Conservation (phyloP, 108 stramenopile genomes). For the Nitzschia sp. region DNA sequence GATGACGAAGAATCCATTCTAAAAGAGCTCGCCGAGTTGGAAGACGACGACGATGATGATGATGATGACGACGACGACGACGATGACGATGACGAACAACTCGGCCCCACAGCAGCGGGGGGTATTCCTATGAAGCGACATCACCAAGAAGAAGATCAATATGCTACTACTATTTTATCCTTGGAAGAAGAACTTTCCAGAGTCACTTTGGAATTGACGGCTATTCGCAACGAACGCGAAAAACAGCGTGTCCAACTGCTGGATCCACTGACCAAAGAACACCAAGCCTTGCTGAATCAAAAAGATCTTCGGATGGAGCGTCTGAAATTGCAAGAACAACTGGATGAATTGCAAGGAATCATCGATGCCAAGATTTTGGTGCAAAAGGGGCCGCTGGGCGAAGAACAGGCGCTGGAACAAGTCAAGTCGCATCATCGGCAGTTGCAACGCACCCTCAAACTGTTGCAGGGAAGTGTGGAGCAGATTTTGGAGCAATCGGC, state of each 20-base stretch:
- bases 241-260: constrained; percentile 11
- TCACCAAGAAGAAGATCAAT: neutral
- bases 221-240: constrained; percentile 11
- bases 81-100: constrained; percentile 2
- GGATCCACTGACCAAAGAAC: neutral
- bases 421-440: constrained; percentile 5
- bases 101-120: neutral
- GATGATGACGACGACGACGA: constrained; percentile 2
- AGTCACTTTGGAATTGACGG: constrained; percentile 1
- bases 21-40: neutral
- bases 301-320: constrained; percentile 9
- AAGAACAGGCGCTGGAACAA: constrained; percentile 6
- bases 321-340: constrained; percentile 3
- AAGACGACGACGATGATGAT: constrained; percentile 1
- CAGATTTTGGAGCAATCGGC: constrained; percentile 10
- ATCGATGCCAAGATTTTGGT: neutral
- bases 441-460: constrained; percentile 3
- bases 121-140: neutral
- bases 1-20: neutral
- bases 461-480: constrained; percentile 18
- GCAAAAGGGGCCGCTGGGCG: neutral
- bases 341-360: constrained; percentile 1
- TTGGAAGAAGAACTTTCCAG: constrained; percentile 2
- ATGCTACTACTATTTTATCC: neutral
- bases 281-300: constrained; percentile 4